Evolutionary conservation across 2,329 filamentous ascomycete species (phyloP).

Genomic region (Dothideomycetes sp.): DNA sequence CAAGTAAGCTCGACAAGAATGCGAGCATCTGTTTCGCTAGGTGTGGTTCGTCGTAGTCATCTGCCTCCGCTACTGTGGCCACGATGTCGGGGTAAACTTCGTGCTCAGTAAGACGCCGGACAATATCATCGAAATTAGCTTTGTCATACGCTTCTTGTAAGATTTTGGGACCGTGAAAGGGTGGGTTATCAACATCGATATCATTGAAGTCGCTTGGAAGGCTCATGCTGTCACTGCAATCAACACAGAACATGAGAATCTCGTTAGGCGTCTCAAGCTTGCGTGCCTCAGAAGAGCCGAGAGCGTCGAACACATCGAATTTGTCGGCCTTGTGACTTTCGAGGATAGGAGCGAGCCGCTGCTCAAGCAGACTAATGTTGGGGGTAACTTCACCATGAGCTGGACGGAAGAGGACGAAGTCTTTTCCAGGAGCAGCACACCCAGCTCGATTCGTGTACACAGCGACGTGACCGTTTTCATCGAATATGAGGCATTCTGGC

Average conservation of each 20-base stretch:
- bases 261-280: constrained; percentile 26
- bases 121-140: constrained; percentile 20
- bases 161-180: neutral
- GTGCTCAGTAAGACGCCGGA: constrained; percentile 20
- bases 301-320: constrained; percentile 27
- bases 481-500: constrained; percentile 28
- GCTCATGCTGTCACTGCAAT: constrained; percentile 28
- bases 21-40: constrained; percentile 19
- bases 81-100: constrained; percentile 25
- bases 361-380: constrained; percentile 28
- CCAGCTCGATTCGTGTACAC: constrained; percentile 29
- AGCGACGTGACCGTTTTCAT: constrained; percentile 26
- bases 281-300: constrained; percentile 23
- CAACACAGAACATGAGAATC: constrained; percentile 28
- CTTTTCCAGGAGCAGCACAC: constrained; percentile 26
- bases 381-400: constrained; percentile 24
- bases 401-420: constrained; percentile 28
- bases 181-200: constrained; percentile 18
- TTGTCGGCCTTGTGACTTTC: constrained; percentile 25
- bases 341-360: constrained; percentile 28
- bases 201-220: constrained; percentile 25
- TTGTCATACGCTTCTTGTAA: constrained; percentile 15
- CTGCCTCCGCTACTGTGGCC: constrained; percentile 17
- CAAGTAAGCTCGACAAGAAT: constrained; percentile 15
- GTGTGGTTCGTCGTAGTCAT: constrained; percentile 7